Conservation (phyloP, 2,329 filamentous ascomycete genomes). For the Fusarium sp. region DNA sequence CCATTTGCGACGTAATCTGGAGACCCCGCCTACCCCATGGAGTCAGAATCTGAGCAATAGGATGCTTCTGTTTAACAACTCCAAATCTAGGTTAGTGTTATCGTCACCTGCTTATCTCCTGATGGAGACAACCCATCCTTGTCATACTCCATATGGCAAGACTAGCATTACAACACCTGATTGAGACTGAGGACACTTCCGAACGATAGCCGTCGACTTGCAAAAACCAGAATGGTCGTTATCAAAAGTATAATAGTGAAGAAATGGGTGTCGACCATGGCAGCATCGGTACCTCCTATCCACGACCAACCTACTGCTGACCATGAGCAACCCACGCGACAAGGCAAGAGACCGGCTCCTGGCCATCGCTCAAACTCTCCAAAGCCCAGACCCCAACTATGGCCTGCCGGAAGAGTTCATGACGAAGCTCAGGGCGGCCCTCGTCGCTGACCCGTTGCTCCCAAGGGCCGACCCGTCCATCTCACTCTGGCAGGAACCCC, state of each 20-base stretch:
- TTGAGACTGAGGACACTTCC: background rate
- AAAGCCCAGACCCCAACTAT: background rate
- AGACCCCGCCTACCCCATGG: background rate
- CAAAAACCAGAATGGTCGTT: background rate
- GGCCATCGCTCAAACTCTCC: background rate
- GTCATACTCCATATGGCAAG: background rate
- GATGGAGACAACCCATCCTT: background rate
- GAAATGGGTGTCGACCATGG: background rate
- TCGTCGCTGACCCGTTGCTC: background rate
- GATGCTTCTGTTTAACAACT: background rate
- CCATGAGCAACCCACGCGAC: background rate
- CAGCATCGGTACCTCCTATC: background rate
- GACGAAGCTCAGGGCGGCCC: background rate
- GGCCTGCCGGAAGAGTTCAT: background rate
- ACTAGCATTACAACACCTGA: background rate
- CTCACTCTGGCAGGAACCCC: slow-evolving; percentile 44
- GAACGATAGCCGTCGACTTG: background rate
- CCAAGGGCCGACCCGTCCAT: slow-evolving; percentile 34
- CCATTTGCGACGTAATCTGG: too few species aligned
- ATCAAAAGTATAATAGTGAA: background rate
- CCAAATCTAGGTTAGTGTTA: background rate
- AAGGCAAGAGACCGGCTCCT: background rate
- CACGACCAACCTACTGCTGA: background rate
- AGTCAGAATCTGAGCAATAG: background rate
- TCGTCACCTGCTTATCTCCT: background rate